A percentile compares a stretch with the other conserved stretches of the same genome.
phyloP scores from a whole-genome alignment of 1,139 yeast genomes.

The Torulaspora globosa region DNA sequence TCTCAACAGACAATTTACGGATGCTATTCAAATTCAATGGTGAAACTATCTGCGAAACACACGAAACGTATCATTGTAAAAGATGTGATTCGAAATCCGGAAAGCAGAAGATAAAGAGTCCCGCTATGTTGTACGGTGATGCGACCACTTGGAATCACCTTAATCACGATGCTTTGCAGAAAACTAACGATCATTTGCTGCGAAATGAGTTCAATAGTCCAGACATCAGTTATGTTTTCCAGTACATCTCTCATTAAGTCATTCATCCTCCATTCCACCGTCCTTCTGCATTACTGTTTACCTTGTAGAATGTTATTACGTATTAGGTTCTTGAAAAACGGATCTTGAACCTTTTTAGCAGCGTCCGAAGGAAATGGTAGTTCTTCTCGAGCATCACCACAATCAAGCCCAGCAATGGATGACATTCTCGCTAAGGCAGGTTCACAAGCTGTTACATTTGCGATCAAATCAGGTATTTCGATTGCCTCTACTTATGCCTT shows the following conservation, averaged over 20 bases:
- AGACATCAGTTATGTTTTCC: conserved; percentile 84
- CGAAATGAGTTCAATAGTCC: conserved; percentile 65
- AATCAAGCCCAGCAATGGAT: conserved; percentile 38
- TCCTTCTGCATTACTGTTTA: neutral
- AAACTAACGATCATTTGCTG: conserved; percentile 72
- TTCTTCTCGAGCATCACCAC: neutral
- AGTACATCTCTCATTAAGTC: conserved; percentile 72
- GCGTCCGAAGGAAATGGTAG: neutral
- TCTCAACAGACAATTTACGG: conserved; percentile 73
- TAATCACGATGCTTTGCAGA: conserved; percentile 53
- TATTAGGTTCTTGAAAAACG: neutral
- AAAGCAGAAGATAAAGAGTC: conserved; percentile 61
- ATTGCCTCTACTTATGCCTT: conserved; percentile 74
- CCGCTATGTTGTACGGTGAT: conserved; percentile 95
- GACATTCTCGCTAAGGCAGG: conserved; percentile 57
- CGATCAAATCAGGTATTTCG: conserved; percentile 72
- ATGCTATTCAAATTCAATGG: conserved; percentile 71
- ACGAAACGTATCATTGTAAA: conserved; percentile 84
- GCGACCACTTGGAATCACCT: conserved; percentile 97
- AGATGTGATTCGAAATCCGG: conserved; percentile 59
- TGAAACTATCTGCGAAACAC: conserved; percentile 80
- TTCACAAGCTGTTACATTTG: conserved; percentile 75
- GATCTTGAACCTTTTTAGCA: neutral
- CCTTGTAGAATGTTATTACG: neutral
- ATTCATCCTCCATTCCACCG: neutral